These are phyloP conservation scores for Gaeumannomyces sp. DNA, from an alignment of 2,329 filamentous ascomycete species.

Conservation along the genomic window DNA sequence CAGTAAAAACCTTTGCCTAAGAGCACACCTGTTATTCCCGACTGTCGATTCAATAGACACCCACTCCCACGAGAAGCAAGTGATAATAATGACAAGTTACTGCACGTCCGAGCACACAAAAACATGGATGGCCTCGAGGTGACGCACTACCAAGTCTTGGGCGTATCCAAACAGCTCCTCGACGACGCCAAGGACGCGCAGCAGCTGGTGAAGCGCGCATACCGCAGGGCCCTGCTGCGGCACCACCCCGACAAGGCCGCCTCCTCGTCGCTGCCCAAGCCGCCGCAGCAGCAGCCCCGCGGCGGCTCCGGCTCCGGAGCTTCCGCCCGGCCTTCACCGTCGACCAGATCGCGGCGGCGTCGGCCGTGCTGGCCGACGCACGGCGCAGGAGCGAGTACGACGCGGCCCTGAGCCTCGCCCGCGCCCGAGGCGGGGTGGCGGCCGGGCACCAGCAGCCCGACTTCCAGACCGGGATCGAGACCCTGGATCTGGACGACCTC, in stretches of 20 bases:
- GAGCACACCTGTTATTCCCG: no score
- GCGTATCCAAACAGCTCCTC: constrained; percentile 43
- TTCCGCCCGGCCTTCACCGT: constrained; percentile 37
- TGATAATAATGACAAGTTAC: neutral
- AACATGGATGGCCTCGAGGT: constrained; percentile 20
- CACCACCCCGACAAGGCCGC: constrained; percentile 58
- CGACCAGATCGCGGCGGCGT: constrained; percentile 59
- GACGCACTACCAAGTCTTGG: constrained; percentile 57
- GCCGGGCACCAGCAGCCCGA: constrained; percentile 9
- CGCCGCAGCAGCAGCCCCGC: constrained; percentile 13
- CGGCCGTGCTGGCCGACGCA: constrained; percentile 47
- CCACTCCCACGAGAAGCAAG: neutral
- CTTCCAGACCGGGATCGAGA: constrained; percentile 56
- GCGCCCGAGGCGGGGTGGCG: constrained; percentile 10
- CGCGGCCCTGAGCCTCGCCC: constrained; percentile 34
- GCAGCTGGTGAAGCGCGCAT: constrained; percentile 54
- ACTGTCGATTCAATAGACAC: no score
- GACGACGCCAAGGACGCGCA: constrained; percentile 35
- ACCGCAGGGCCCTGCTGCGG: constrained; percentile 56
- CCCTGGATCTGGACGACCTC: constrained; percentile 60
- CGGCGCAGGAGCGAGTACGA: constrained; percentile 48
- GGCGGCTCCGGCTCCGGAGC: constrained; percentile 10
- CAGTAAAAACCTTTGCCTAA: no score
- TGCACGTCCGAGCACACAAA: neutral
- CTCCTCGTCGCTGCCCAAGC: neutral